Evolutionary conservation across 2,329 filamentous ascomycete species (phyloP).

Genomic region (Ilyonectria mors-panacis): DNA sequence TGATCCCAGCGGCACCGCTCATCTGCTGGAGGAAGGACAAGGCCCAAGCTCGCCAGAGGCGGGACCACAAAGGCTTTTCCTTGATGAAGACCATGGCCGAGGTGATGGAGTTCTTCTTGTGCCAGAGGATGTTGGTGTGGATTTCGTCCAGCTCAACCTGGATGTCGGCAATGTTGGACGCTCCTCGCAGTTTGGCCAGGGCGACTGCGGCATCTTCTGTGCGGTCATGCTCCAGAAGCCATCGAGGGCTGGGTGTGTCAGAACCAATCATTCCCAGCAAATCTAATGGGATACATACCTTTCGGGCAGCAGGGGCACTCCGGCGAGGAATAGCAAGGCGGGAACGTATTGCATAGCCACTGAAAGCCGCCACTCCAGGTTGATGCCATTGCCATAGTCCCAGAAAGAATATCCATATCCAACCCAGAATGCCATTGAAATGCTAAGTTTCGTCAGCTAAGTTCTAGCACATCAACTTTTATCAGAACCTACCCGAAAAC

Average conservation of each 20-base stretch:
- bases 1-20: slow-evolving; percentile 71
- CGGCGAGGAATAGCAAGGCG: slow-evolving; percentile 63
- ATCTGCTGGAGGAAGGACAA: slow-evolving; percentile 74
- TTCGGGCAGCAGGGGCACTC: slow-evolving; percentile 68
- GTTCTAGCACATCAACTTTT: background rate
- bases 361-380: slow-evolving; percentile 68
- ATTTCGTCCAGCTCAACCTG: slow-evolving; percentile 58
- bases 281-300: slow-evolving; percentile 57
- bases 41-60: slow-evolving; percentile 70
- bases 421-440: slow-evolving; percentile 58
- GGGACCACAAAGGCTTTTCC: slow-evolving; percentile 62
- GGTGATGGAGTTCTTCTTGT: slow-evolving; percentile 40
- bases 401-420: slow-evolving; percentile 71
- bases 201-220: slow-evolving; percentile 59
- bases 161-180: slow-evolving; percentile 53
- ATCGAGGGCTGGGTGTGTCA: slow-evolving; percentile 61
- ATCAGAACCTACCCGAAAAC: slow-evolving; percentile 64
- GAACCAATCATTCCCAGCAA: background rate
- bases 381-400: slow-evolving; percentile 58
- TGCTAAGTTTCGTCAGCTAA: slow-evolving; percentile 17
- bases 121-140: slow-evolving; percentile 57
- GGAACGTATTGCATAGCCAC: slow-evolving; percentile 68
- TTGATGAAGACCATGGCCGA: slow-evolving; percentile 62
- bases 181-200: slow-evolving; percentile 65
- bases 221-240: slow-evolving; percentile 68